Conservation (phyloP, 129 eudicot species). For the Apium graveolens region DNA sequence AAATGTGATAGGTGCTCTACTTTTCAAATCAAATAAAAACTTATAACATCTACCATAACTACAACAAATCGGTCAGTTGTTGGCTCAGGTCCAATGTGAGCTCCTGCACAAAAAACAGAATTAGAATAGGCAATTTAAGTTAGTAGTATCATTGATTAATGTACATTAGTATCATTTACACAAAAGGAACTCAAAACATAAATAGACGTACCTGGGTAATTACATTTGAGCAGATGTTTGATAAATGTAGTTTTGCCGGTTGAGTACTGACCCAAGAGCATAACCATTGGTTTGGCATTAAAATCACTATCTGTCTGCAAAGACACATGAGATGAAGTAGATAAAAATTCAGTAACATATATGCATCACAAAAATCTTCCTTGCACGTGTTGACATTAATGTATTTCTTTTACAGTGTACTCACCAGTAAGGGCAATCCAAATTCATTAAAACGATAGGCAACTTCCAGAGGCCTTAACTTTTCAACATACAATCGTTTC, state of each 20-base stretch:
- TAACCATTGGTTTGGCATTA: slow-evolving; percentile 90
- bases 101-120: slow-evolving; percentile 39
- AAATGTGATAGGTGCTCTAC: not conserved
- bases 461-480: slow-evolving; percentile 85
- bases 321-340: not conserved
- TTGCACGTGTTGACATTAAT: not conserved
- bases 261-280: slow-evolving; percentile 97
- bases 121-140: not conserved
- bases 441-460: slow-evolving; percentile 78
- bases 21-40: too few species aligned
- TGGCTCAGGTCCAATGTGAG: slow-evolving; percentile 99
- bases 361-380: not conserved
- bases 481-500: slow-evolving; percentile 71
- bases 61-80: slow-evolving; percentile 90
- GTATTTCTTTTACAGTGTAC: slow-evolving; percentile 6
- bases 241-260: slow-evolving; percentile 95
- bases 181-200: slow-evolving; percentile 1
- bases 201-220: slow-evolving; percentile 59
- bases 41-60: slow-evolving; percentile 48
- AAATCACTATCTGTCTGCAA: slow-evolving; percentile 72
- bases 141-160: not conserved
- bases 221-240: slow-evolving; percentile 64
- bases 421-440: slow-evolving; percentile 76
- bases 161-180: not conserved
- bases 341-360: not conserved